These are phyloP conservation scores for Zygotorulaspora chibaensis DNA, from an alignment of 805 yeast genomes.

Conservation along the genomic window DNA sequence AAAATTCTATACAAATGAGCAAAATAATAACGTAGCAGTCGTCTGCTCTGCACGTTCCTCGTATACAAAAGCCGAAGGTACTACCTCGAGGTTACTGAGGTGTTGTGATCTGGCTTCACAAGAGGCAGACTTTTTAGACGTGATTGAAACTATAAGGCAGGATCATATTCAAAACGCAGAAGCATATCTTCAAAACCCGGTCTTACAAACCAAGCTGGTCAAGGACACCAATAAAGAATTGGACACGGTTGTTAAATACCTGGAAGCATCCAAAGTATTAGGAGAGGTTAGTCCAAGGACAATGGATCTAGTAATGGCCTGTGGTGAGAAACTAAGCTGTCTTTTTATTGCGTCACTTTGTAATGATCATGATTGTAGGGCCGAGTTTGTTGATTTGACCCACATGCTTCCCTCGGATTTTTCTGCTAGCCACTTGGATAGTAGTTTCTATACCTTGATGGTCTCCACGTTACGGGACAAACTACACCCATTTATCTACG, in stretches of 20 bases:
- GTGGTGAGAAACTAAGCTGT: conserved; percentile 92
- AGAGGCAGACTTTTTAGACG: conserved; percentile 51
- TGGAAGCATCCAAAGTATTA: conserved; percentile 84
- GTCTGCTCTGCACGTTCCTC: conserved; percentile 96
- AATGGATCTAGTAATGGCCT: conserved; percentile 81
- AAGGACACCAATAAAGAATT: conserved; percentile 61
- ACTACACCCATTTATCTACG: conserved; percentile 40
- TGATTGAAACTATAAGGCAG: conserved; percentile 62
- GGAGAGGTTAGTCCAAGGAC: conserved; percentile 91
- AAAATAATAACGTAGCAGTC: conserved; percentile 68
- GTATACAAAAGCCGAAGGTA: conserved; percentile 88
- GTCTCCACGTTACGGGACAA: conserved; percentile 49
- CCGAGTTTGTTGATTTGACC: conserved; percentile 76
- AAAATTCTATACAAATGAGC: conserved; percentile 50
- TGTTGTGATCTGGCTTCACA: conserved; percentile 78
- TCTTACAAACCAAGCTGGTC: conserved; percentile 51
- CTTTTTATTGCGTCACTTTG: conserved; percentile 81
- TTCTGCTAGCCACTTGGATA: conserved; percentile 57
- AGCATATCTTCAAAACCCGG: conserved; percentile 41
- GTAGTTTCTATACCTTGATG: conserved; percentile 54
- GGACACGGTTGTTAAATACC: conserved; percentile 58
- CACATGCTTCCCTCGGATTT: conserved; percentile 61
- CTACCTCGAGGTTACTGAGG: conserved; percentile 77
- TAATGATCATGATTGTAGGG: conserved; percentile 74
- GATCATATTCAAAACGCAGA: conserved; percentile 80